Conservation (phyloP, 345 rosid species). For the Fremontodendron californicum region DNA sequence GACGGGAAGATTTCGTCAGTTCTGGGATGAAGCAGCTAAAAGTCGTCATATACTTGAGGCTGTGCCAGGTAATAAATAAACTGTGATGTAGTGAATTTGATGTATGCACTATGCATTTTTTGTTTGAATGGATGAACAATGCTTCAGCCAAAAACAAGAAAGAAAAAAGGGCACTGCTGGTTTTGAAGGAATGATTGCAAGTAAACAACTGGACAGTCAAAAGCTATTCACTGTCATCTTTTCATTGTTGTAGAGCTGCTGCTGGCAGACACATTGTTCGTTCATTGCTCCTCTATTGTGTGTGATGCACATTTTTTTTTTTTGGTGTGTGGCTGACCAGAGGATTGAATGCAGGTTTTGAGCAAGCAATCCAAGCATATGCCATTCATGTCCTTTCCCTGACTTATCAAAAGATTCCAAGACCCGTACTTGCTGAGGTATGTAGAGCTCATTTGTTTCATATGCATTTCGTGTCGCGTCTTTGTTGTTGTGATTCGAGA, state of each 20-base stretch:
- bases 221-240: neutral
- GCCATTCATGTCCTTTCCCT: constrained; percentile 83
- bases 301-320: neutral
- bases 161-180: neutral
- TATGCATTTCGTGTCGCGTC: neutral
- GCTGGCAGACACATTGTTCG: neutral
- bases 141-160: neutral
- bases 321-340: constrained; percentile 16
- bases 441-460: constrained; percentile 12
- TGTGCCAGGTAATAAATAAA: constrained; percentile 63
- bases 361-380: constrained; percentile 85
- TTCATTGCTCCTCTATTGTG: neutral
- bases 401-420: constrained; percentile 89
- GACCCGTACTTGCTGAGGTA: constrained; percentile 93
- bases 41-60: constrained; percentile 83
- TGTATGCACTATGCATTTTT: neutral
- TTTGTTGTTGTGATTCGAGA: neutral
- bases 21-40: constrained; percentile 97
- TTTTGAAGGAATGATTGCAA: neutral
- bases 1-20: constrained; percentile 92
- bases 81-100: neutral
- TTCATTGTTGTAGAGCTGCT: neutral
- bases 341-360: constrained; percentile 66
- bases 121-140: neutral
- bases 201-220: neutral